Percentiles rank a stretch among this genome's conserved stretches.
These are phyloP conservation scores for Kodamaea leandrae DNA, from an alignment of 805 yeast genomes.

Conservation along the genomic window DNA sequence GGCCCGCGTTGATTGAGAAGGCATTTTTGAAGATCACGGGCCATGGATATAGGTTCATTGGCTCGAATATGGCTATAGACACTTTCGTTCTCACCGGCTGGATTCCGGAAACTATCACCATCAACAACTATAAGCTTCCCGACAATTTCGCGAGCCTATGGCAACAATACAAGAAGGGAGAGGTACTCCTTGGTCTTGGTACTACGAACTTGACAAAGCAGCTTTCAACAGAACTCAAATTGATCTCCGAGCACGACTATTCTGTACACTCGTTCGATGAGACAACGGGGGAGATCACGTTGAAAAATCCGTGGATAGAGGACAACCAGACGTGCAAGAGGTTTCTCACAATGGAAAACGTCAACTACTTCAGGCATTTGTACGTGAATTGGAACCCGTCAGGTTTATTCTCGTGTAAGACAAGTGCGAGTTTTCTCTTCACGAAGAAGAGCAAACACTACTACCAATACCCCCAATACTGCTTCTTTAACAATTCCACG, in stretches of 20 bases:
- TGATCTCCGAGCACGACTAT: slow-evolving; percentile 70
- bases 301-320: slow-evolving; percentile 41
- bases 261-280: slow-evolving; percentile 34
- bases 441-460: slow-evolving; percentile 24
- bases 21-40: slow-evolving; percentile 64
- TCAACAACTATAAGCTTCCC: slow-evolving; percentile 37
- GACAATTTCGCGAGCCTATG: slow-evolving; percentile 18
- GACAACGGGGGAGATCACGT: slow-evolving; percentile 20
- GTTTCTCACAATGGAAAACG: slow-evolving; percentile 19
- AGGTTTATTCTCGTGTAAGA: slow-evolving; percentile 17
- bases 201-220: slow-evolving; percentile 48
- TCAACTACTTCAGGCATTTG: slow-evolving; percentile 43
- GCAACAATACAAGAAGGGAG: slow-evolving; percentile 28
- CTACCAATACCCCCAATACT: slow-evolving; percentile 31
- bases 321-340: slow-evolving; percentile 16
- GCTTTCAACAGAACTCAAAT: slow-evolving; percentile 31
- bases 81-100: slow-evolving; percentile 65
- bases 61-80: slow-evolving; percentile 77
- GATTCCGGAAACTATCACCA: slow-evolving; percentile 58
- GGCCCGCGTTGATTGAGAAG: slow-evolving; percentile 79
- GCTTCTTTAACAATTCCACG: slow-evolving; percentile 1
- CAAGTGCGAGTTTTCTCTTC: slow-evolving; percentile 22
- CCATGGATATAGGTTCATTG: slow-evolving; percentile 58
- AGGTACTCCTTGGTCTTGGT: slow-evolving; percentile 62
- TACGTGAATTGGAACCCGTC: slow-evolving; percentile 68